Evolutionary conservation across 495 filamentous ascomycete species (phyloP).

Genomic region (Daldinia vernicosa): DNA sequence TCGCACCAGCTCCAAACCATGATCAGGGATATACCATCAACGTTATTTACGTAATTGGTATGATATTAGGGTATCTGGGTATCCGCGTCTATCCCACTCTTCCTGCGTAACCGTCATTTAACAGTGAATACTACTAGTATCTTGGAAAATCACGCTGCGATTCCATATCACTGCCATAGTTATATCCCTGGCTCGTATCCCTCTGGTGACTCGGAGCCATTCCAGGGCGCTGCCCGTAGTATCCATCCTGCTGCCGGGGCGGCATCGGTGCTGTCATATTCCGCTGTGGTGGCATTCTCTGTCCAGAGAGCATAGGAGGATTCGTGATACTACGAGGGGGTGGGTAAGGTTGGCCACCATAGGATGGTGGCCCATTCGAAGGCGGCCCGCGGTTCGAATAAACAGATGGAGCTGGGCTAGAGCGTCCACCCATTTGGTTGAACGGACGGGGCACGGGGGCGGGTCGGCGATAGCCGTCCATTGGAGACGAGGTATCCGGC

Average conservation of each 20-base stretch:
- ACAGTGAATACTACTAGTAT: constrained; percentile 38
- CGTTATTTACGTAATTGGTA: constrained; percentile 1
- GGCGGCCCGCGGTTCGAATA: constrained; percentile 45
- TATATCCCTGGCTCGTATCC: constrained; percentile 44
- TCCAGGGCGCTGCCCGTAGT: constrained; percentile 37
- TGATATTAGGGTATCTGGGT: constrained; percentile 28
- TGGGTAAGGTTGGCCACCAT: constrained; percentile 36
- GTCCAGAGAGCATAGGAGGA: constrained; percentile 49
- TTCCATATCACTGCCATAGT: constrained; percentile 49
- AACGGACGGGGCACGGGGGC: constrained; percentile 36
- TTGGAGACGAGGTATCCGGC: constrained; percentile 41
- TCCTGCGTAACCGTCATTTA: constrained; percentile 13
- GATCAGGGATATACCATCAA: constrained; percentile 10
- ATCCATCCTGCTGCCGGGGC: constrained; percentile 41
- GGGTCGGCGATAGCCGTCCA: constrained; percentile 43
- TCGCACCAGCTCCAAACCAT: constrained; percentile 4
- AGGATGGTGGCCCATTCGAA: constrained; percentile 30
- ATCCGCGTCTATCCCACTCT: constrained; percentile 4
- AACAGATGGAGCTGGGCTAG: constrained; percentile 52
- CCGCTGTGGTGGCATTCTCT: constrained; percentile 52
- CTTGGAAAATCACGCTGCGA: constrained; percentile 44
- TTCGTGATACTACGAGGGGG: constrained; percentile 54
- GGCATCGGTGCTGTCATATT: constrained; percentile 62
- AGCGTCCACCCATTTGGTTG: constrained; percentile 45
- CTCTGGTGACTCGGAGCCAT: constrained; percentile 28